Evolutionary conservation across 106 monocot species (phyloP).

Genomic region (Apostasia shenzhenica): DNA sequence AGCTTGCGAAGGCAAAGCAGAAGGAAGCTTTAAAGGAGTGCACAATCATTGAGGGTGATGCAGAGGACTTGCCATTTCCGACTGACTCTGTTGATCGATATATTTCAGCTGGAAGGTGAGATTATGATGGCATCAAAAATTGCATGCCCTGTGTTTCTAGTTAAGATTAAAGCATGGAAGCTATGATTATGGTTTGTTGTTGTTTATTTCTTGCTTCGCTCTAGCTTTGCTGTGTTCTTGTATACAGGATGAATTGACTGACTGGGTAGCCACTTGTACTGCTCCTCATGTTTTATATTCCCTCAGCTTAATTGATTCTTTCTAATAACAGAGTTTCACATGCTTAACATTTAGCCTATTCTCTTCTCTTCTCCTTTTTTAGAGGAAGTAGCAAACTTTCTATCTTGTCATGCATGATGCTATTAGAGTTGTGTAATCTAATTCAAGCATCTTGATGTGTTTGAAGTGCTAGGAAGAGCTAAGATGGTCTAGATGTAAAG

Average conservation of each 20-base stretch:
- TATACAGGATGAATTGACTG: background rate
- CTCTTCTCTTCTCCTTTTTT: too few relatives aligned
- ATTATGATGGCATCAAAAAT: background rate
- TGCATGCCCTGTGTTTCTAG: background rate
- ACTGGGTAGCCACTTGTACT: background rate
- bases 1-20: slow-evolving; percentile 77
- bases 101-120: slow-evolving; percentile 91
- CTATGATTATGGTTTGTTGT: background rate
- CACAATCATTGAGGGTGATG: slow-evolving; percentile 87
- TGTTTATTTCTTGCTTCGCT: background rate
- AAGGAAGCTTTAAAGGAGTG: slow-evolving; percentile 86
- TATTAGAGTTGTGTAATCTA: too few relatives aligned
- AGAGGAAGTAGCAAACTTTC: too few relatives aligned
- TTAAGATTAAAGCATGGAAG: background rate
- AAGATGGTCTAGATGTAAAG: too few relatives aligned
- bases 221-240: background rate
- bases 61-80: slow-evolving; percentile 87
- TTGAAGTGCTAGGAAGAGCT: too few relatives aligned
- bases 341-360: too few relatives aligned
- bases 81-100: slow-evolving; percentile 77
- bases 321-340: too few relatives aligned
- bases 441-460: too few relatives aligned
- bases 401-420: too few relatives aligned
- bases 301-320: too few relatives aligned
- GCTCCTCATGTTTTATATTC: background rate